Evolutionary conservation across 495 filamentous ascomycete species (phyloP), one percentile per base, ranked within the genome.

Genomic region (Hypoxylon trugodes): DNA sequence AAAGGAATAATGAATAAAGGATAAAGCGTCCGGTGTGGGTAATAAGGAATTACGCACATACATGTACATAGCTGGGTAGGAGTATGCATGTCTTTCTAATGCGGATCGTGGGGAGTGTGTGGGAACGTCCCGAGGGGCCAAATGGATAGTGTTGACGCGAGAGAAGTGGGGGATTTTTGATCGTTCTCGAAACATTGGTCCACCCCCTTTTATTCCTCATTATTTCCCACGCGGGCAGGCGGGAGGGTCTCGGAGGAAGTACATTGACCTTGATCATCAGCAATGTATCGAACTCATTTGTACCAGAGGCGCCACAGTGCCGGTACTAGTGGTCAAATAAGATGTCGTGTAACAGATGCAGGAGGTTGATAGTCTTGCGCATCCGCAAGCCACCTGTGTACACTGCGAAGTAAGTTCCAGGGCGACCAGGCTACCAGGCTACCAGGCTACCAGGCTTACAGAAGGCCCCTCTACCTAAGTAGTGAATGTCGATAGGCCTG

Each of bases 71-170:
- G n/a, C n/a, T n/a, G n/a, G 13, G 26, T 15, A 53, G 48, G n/a
- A 48, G 32, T 36, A 55, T 41, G 25, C 33, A 24, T 21, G 32
- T 53, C 24, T 18, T 6, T 56, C 42, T 28, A 46, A 46, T 51
- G 24, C 45, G 52, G 47, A 61, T 61, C 64, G 58, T 61, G 52
- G 64, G 46, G 64, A 61, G 51, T 33, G 19, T 42, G 52, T 58
- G 51, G 52, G 52, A 61, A 67, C 57, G 32, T 50, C 51, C 50
- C 40, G 41, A 66, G 51, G 43, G 24, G 15, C 51, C 24, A 32
- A 38, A 16, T 8, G 30, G 9, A 12, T n/a, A n/a, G n/a, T n/a
- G 21, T 40, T 1, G 38, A 57, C 37, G 40, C 46, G 47, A n/a
- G n/a, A n/a, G n/a, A 53, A 52, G 42, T 55, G 52, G 50, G 63